A percentile compares a stretch with the other conserved stretches of the same genome.
phyloP scores from a whole-genome alignment of 768 basidiomycete genomes.

The Termitomyces sp. region DNA sequence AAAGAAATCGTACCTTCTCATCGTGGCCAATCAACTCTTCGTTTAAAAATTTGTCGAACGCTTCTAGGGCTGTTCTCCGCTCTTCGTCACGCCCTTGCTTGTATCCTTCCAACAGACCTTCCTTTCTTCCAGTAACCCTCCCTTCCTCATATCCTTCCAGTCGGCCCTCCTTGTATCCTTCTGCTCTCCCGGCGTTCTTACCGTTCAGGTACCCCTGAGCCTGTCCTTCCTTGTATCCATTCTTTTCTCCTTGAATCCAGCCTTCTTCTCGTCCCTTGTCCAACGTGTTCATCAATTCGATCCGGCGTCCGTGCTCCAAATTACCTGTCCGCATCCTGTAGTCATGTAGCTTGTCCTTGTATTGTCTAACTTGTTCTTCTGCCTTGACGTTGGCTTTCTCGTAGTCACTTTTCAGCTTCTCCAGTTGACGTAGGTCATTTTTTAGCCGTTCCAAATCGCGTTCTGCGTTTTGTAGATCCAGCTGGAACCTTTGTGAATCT shows the following conservation, averaged over 20 bases:
- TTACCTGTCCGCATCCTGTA: constrained; percentile 38
- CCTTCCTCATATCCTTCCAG: constrained; percentile 28
- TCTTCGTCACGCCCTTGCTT: constrained; percentile 42
- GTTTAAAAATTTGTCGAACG: constrained; percentile 51
- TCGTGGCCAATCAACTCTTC: constrained; percentile 31
- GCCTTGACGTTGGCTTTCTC: constrained; percentile 37
- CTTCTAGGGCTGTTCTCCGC: constrained; percentile 45
- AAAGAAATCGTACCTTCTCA: constrained; percentile 14
- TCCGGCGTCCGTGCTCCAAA: constrained; percentile 33
- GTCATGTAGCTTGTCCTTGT: constrained; percentile 36
- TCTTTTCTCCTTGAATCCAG: constrained; percentile 32
- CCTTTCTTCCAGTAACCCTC: constrained; percentile 30
- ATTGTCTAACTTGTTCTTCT: constrained; percentile 36
- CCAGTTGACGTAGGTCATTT: constrained; percentile 28
- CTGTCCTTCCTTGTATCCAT: constrained; percentile 34
- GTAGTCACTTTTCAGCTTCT: constrained; percentile 30
- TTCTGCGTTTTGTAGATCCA: constrained; percentile 41
- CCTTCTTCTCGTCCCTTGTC: constrained; percentile 35
- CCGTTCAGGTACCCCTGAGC: constrained; percentile 28
- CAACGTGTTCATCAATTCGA: constrained; percentile 38
- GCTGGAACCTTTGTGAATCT: constrained; percentile 40
- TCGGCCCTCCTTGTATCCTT: constrained; percentile 35
- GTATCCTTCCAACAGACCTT: constrained; percentile 26
- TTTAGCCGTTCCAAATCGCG: constrained; percentile 31
- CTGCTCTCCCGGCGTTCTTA: constrained; percentile 31